Evolutionary conservation across 2,329 filamentous ascomycete genomes (phyloP).

Genomic region (Aotearoamyces nothofagi): DNA sequence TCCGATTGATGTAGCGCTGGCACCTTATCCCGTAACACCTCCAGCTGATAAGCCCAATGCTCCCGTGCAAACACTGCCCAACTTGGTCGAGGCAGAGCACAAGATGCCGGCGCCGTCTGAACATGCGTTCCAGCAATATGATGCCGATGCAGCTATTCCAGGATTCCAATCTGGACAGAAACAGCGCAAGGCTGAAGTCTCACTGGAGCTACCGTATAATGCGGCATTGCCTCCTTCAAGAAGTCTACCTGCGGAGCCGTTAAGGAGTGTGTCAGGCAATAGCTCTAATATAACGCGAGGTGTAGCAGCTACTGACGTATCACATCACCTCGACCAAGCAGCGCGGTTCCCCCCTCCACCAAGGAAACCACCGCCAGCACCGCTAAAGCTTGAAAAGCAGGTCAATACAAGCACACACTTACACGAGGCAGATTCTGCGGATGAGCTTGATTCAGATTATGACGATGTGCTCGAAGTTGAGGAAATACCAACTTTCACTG

Average conservation of each 20-base stretch:
- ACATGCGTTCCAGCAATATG: conserved; percentile 39
- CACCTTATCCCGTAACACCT: conserved; percentile 50
- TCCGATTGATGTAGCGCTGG: conserved; percentile 41
- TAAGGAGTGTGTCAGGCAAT: conserved; percentile 13
- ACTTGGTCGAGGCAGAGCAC: conserved; percentile 37
- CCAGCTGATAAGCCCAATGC: conserved; percentile 32
- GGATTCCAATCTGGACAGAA: conserved; percentile 24
- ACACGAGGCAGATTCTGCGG: conserved; percentile 27
- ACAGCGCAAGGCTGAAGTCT: conserved; percentile 27
- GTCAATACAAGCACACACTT: conserved; percentile 25
- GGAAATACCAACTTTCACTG: conserved; percentile 35
- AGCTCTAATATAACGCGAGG: too few relatives aligned
- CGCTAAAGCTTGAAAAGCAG: conserved; percentile 51
- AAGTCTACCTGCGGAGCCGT: conserved; percentile 29
- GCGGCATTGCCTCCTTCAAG: conserved; percentile 38
- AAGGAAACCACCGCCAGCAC: conserved; percentile 74
- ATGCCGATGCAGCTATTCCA: conserved; percentile 20
- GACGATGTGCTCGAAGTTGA: conserved; percentile 62
- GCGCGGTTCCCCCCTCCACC: conserved; percentile 41
- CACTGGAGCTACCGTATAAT: conserved; percentile 31
- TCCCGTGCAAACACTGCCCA: conserved; percentile 7
- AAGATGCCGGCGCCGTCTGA: conserved; percentile 46
- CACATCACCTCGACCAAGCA: conserved; percentile 23
- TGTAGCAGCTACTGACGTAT: conserved; percentile 25
- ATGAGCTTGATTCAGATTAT: conserved; percentile 64